Percentiles rank a stretch among this genome's conserved stretches.
Conservation (phyloP, 257 asterid species). For the Handroanthus guayacan region DNA sequence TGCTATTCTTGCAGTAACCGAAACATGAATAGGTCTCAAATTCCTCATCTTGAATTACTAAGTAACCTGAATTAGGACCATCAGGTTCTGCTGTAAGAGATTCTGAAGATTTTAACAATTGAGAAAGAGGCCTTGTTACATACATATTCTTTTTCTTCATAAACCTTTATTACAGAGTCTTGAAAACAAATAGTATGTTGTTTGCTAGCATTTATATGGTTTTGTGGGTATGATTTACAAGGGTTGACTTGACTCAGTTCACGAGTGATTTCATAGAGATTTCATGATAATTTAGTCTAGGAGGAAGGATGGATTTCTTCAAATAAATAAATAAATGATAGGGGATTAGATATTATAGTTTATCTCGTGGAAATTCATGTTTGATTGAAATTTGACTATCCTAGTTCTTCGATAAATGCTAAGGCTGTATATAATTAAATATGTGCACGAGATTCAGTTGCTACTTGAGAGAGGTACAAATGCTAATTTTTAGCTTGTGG, state of each 20-base stretch:
- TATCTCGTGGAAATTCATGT: background rate
- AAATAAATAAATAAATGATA: background rate
- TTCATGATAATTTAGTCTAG: background rate
- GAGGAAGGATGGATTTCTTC: background rate
- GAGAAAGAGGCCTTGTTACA: slow-evolving; percentile 64
- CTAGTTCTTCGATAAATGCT: background rate
- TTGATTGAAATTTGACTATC: background rate
- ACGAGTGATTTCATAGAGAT: background rate
- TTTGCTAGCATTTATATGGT: background rate
- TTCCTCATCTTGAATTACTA: slow-evolving; percentile 71
- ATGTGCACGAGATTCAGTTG: too few species aligned
- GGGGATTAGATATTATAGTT: background rate
- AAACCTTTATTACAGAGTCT: background rate
- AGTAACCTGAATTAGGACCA: slow-evolving; percentile 70
- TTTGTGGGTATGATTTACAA: background rate
- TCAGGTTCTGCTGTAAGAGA: slow-evolving; percentile 41
- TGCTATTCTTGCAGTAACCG: slow-evolving; percentile 54
- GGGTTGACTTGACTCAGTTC: too few species aligned
- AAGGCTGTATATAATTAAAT: too few species aligned
- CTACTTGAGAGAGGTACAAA: too few species aligned
- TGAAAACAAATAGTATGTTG: too few species aligned
- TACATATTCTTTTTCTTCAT: slow-evolving; percentile 46
- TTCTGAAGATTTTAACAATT: slow-evolving; percentile 46
- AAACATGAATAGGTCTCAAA: slow-evolving; percentile 58
- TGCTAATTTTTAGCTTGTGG: too few species aligned